phyloP scores from a whole-genome alignment of 2,329 filamentous ascomycete genomes.

The Phyllosticta paracitricarpa region DNA sequence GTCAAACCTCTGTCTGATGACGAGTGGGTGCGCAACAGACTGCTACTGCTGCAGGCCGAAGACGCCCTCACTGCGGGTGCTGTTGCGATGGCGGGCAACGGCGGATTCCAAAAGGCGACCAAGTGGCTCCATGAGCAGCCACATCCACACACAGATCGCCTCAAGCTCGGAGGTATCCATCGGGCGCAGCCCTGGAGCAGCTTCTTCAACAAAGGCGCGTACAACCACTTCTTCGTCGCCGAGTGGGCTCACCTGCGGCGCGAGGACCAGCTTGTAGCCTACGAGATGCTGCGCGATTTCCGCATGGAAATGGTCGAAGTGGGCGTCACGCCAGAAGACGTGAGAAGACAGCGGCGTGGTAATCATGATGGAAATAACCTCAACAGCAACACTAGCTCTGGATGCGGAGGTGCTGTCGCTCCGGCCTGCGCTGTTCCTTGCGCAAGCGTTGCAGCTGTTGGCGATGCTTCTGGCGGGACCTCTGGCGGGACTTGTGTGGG shows the following conservation, averaged over 20 bases:
- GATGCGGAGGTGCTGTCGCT: too few species aligned
- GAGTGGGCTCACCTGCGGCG: constrained; percentile 12
- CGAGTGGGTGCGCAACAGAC: neutral
- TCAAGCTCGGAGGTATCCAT: constrained; percentile 35
- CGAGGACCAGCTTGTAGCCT: constrained; percentile 11
- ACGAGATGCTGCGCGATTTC: constrained; percentile 14
- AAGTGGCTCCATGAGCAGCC: neutral
- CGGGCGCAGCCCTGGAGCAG: constrained; percentile 34
- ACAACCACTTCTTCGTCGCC: constrained; percentile 15
- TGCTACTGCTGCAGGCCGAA: neutral
- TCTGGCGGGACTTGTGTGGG: too few species aligned
- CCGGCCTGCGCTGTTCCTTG: too few species aligned
- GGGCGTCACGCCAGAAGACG: constrained; percentile 5
- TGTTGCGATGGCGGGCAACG: neutral
- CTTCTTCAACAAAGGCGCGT: constrained; percentile 25
- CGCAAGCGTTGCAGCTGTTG: too few species aligned
- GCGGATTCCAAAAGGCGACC: neutral
- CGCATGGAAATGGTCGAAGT: neutral
- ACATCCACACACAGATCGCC: constrained; percentile 17
- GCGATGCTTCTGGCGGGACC: too few species aligned
- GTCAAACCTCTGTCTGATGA: neutral
- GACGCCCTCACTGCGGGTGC: neutral
- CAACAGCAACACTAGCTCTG: too few species aligned
- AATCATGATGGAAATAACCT: too few species aligned
- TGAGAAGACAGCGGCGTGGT: neutral